Percentiles rank a stretch among this genome's conserved stretches.
Conservation (phyloP, 495 filamentous ascomycete genomes). For the Penicillium paradoxum region DNA sequence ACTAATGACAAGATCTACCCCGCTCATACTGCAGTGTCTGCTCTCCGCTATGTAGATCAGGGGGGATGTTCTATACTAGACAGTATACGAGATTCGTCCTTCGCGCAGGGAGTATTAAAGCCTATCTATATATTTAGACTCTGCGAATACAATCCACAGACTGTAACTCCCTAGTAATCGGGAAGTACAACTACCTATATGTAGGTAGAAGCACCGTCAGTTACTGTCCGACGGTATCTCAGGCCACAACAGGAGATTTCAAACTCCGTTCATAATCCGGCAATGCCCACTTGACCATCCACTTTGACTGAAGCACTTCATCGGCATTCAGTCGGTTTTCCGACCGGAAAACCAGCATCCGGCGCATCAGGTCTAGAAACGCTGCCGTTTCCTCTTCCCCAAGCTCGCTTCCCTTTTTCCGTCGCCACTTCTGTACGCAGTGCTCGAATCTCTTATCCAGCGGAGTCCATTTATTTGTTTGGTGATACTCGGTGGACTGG, state of each 20-base stretch:
- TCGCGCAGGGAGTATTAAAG: too few species aligned
- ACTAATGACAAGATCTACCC: too few species aligned
- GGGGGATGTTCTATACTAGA: too few species aligned
- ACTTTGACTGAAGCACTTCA: conserved; percentile 23
- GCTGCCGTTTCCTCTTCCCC: conserved; percentile 19
- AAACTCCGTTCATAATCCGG: conserved; percentile 12
- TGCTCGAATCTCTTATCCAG: conserved; percentile 27
- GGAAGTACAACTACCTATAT: too few species aligned
- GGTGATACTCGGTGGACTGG: conserved; percentile 13
- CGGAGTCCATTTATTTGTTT: conserved; percentile 18
- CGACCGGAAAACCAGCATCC: conserved; percentile 23
- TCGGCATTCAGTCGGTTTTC: conserved; percentile 19
- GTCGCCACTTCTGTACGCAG: conserved; percentile 26
- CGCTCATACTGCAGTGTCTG: too few species aligned
- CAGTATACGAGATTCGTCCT: too few species aligned
- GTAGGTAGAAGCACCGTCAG: too few species aligned
- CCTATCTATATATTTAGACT: too few species aligned
- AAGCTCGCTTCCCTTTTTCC: conserved; percentile 12
- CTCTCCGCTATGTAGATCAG: too few species aligned
- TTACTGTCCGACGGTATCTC: too few species aligned
- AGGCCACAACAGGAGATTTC: not conserved
- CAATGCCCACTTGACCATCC: conserved; percentile 26
- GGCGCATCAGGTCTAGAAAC: conserved; percentile 30
- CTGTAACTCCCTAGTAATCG: too few species aligned
- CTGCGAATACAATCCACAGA: too few species aligned